Evolutionary conservation across 345 rosid species (phyloP), one percentile per base, ranked within the genome.

Genomic region (Streptanthus diversifolius): DNA sequence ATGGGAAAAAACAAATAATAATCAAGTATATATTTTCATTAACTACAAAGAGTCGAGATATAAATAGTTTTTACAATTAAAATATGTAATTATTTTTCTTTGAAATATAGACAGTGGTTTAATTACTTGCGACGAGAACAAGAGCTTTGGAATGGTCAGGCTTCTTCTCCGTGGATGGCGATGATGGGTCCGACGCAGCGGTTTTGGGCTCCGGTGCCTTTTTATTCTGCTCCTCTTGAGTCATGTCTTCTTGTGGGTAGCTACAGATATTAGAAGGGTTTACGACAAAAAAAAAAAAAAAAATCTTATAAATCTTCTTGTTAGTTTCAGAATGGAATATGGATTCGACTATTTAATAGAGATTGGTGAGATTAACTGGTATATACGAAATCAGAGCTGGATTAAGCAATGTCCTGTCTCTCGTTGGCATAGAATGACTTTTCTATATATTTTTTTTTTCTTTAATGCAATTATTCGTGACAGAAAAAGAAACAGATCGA

Each of bases 111-210:
- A 65, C 8, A 0, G 6, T 32, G 3, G 8, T 10, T 29, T 11
- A 47, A 2, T 70, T 77, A 77, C 76, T 57, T 54, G 76, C 65
- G 33, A 77, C 48, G 22, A 63, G 72, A 71, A 77, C 72, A 41
- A 71, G 48, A 21, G 80, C 66, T 64, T 70, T 77, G 24, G 72
- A 77, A 57, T 71, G 72, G 22, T 77, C 72, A 1, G 76, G 27
- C 66, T 70, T 77, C 30, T 70, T 62, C 41, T 48, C 76, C 22
- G 53, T 24, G 8, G 75, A 63, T 6, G 71, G 71, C 0, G 66
- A 32, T 39, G 73, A 39, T 15, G 63, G 37, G 4, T 75, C 49
- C 11, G 25, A 33, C 22, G 11, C 52, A 25, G n/a, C 1, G 24
- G 44, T 39, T 48, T 62, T 10, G 5, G 74, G 14, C 51, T 52